phyloP scores from a whole-genome alignment of 148 eudicot species.

The Suaeda aralocaspica region DNA sequence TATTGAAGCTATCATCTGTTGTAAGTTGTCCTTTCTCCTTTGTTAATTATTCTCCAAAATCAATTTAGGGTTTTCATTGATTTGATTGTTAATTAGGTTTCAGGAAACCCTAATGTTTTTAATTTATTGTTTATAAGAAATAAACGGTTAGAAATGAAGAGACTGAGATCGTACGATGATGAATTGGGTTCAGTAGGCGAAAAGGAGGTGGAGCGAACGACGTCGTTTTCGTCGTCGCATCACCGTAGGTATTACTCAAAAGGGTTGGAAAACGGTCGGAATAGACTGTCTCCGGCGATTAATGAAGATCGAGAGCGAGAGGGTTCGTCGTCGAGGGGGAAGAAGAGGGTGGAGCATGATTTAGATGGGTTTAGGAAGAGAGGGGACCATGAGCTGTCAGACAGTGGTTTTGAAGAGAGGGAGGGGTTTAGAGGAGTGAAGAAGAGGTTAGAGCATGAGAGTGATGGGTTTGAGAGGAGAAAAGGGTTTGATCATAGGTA shows the following conservation, averaged over 20 bases:
- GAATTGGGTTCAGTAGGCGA: conserved; percentile 34
- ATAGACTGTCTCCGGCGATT: conserved; percentile 23
- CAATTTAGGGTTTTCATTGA: too few species aligned
- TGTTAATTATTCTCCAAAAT: too few species aligned
- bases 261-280: conserved; percentile 30
- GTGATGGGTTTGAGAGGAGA: conserved; percentile 57
- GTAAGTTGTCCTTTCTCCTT: too few species aligned
- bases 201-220: conserved; percentile 34
- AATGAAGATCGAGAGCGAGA: conserved; percentile 36
- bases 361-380: conserved; percentile 38
- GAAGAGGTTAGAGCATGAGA: conserved; percentile 76
- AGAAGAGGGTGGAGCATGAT: conserved; percentile 32
- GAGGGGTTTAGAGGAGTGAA: conserved; percentile 46
- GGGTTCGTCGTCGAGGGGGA: conserved; percentile 30
- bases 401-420: conserved; percentile 44
- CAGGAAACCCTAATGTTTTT: too few species aligned
- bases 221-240: conserved; percentile 39
- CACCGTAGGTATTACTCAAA: conserved; percentile 31
- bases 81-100: too few species aligned
- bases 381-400: conserved; percentile 26
- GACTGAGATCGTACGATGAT: conserved; percentile 41
- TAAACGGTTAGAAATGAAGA: conserved; percentile 27
- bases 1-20: too few species aligned
- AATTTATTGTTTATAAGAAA: not conserved
- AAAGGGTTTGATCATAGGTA: conserved; percentile 67